Base-by-base conservation (phyloP, 2,329 filamentous ascomycete genomes). In the Hypoxylon sp. region DNA sequence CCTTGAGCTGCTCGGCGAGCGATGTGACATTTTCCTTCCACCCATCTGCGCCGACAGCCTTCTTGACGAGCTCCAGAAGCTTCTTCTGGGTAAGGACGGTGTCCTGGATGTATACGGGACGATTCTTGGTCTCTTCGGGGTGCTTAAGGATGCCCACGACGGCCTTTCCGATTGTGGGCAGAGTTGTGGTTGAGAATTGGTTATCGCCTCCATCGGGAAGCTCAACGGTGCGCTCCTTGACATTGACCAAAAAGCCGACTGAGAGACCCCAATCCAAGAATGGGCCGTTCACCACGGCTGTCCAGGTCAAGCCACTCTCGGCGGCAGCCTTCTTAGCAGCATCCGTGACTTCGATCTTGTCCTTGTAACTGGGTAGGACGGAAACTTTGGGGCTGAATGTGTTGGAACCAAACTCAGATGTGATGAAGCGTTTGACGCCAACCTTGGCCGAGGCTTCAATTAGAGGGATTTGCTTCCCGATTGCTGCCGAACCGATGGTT, bases 351-450 rank as follows among this genome's bases (percentile, higher is more conserved):
- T 70, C 63, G 15, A 77, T 36, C 65, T 88, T 88, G 52, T 67
- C 67, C 1, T 64, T 67, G 50, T 82, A 84, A 1, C 83, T 63
- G 1, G 82, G 77, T 1, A 87, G 73, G 2, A 67, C 38, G 45
- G 71, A 57, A 35, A 67, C 59, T 42, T 66, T 65, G 64, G 71
- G 27, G 58, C 69, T 51, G 61, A 73, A 62, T 70, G 75, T 62
- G 65, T 74, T 64, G 5, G 67, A 67, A 13, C 72, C 73, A 27
- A 79, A 87, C 46, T 87, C 83, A 2, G 80, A 80, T 1, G 83
- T 82, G 19, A 87, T 70, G 70, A 86, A 84, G n/a, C 82, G 76
- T 59, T 80, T 75, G 5, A 87, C 82, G 5, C 81, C 79, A 3
- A 82, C 82, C 5, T 76, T 76, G 32, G 81, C 74, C 9, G 82